These are phyloP conservation scores for Cyanidioschyzon merolae DNA, from an alignment of 23 red algal genomes.

Conservation along the genomic window DNA sequence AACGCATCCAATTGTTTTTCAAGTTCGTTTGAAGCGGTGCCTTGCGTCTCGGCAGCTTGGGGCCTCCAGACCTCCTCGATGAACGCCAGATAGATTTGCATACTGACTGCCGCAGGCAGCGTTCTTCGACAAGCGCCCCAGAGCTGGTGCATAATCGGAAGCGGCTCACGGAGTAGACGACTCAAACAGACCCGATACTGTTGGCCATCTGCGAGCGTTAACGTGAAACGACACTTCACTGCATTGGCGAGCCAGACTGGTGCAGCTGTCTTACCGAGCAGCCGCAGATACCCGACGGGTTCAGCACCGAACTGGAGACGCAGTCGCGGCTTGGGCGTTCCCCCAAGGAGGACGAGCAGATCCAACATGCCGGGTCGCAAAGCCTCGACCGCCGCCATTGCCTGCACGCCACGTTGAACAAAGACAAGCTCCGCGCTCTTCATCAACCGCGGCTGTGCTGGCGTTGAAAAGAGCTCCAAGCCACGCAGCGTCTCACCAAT, in stretches of 20 bases:
- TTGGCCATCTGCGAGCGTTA: not conserved
- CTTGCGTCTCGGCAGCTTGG: no score
- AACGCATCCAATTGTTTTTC: not conserved
- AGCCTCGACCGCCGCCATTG: not conserved
- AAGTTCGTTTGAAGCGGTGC: no score
- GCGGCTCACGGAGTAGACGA: not conserved
- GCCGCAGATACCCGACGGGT: not conserved
- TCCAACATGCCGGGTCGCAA: not conserved
- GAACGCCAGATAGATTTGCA: not conserved
- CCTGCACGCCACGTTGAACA: not conserved
- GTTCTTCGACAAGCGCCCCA: not conserved
- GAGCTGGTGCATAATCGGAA: not conserved
- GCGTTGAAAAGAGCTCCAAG: not conserved
- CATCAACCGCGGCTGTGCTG: not conserved
- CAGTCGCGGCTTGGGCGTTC: not conserved
- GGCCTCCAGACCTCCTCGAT: not conserved
- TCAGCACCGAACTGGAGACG: not conserved
- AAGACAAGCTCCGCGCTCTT: not conserved
- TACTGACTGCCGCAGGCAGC: not conserved
- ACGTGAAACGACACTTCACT: not conserved
- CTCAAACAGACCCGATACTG: not conserved
- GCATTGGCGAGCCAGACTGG: not conserved
- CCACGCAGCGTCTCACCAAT: conserved; percentile 6
- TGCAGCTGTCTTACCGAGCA: not conserved
- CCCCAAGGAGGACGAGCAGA: not conserved